Base-by-base conservation (phyloP, 257 asterid species). In the Mentha longifolia region DNA sequence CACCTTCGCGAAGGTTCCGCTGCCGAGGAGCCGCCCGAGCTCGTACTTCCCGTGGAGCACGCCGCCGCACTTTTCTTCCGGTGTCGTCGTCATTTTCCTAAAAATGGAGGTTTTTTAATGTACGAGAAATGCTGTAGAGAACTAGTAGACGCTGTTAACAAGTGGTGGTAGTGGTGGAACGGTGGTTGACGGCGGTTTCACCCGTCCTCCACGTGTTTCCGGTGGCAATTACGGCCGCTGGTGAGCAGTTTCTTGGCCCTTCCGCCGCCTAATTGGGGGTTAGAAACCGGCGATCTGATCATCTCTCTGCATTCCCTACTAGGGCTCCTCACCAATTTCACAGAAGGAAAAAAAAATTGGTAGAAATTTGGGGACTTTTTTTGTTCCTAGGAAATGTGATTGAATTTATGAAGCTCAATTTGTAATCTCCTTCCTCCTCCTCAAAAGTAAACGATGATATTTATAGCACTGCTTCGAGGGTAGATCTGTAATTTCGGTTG, bases 151-250 rank as follows among this genome's bases (percentile, higher is more conserved):
- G 54, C 43, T 57, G 42, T 30, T 25, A 42, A 55, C 4, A 13
- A 51, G 39, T 6, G 63, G 63, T 43, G 28, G 54, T 59, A 7
- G 30, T 43, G 31, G 58, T 31, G 55, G 50, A 50, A 17, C 3
- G 30, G 15, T 22, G 68, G 74, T 9, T 75, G 41, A n/a, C 3
- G 30, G 15, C 33, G 71, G 74, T 9, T 75, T 92, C 95, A 89
- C 88, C 98, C 98, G 95, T 92, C 98, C 65, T 89, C 96, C 4
- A 89, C 96, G 95, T 92, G 90, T 77, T 92, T 92, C 78, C 98
- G 96, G 84, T 90, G 98, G 68, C 97, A 90, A 64, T 80, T 90
- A 43, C 98, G 83, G 84, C 94, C 95, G 78, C 93, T 82, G 52
- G 65, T 47, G 63, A 80, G 84, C 78, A 76, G 84, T 80, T 73